These are phyloP conservation scores for Xerocomus amazonicus DNA, from an alignment of 1,284 basidiomycete genomes.

Conservation along the genomic window DNA sequence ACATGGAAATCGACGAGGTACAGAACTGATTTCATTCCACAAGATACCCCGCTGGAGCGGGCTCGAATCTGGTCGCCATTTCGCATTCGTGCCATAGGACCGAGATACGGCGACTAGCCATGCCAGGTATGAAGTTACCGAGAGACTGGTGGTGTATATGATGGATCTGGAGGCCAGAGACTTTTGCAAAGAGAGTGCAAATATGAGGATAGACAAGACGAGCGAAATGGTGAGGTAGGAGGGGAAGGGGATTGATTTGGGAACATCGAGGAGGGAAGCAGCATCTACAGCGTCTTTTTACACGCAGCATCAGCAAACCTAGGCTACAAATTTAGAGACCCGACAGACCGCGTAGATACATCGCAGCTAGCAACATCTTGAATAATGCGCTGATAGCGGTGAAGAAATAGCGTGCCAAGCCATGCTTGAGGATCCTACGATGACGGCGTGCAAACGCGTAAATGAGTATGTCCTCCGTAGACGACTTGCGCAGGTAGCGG, in stretches of 20 bases:
- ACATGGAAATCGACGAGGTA: conserved; percentile 13
- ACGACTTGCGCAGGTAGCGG: conserved; percentile 59
- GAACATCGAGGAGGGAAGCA: conserved; percentile 42
- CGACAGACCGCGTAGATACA: conserved; percentile 63
- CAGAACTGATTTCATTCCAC: conserved; percentile 63
- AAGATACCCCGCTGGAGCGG: conserved; percentile 46
- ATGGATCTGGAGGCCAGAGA: conserved; percentile 52
- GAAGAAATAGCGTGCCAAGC: conserved; percentile 40
- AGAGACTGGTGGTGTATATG: conserved; percentile 54
- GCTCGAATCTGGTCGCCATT: conserved; percentile 34
- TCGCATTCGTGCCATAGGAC: conserved; percentile 45
- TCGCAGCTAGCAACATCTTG: conserved; percentile 49
- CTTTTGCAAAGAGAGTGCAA: conserved; percentile 50
- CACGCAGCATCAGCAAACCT: conserved; percentile 5
- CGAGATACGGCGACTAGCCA: conserved; percentile 56
- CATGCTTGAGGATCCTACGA: conserved; percentile 44
- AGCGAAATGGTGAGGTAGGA: conserved; percentile 35
- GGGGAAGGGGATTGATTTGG: conserved; percentile 30
- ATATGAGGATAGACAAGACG: conserved; percentile 41
- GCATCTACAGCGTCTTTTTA: conserved; percentile 49
- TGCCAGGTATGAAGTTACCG: conserved; percentile 51
- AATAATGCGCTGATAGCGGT: conserved; percentile 42
- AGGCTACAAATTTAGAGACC: not conserved
- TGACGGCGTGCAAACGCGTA: conserved; percentile 57
- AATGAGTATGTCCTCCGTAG: conserved; percentile 60